Evolutionary conservation across 2,329 filamentous ascomycete species (phyloP).

Genomic region (Iodosphaeria phyllophila): DNA sequence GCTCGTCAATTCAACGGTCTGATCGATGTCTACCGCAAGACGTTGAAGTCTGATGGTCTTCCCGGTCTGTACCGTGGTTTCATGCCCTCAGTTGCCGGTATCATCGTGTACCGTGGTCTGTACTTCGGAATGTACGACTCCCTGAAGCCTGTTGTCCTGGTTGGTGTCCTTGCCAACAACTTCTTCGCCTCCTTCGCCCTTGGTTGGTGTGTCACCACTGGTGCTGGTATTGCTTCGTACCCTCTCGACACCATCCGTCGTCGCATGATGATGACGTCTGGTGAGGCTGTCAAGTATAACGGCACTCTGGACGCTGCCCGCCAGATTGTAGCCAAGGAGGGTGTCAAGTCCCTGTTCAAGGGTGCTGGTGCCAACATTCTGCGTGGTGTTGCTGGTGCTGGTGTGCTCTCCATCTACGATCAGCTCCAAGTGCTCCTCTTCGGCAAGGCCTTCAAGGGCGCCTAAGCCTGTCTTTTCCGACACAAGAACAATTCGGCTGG

Average conservation of each 20-base stretch:
- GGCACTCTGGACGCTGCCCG: constrained; percentile 84
- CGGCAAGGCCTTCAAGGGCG: constrained; percentile 95
- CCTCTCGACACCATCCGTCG: constrained; percentile 99
- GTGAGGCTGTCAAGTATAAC: constrained; percentile 99
- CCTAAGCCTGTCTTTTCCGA: too few species aligned
- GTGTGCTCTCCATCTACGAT: constrained; percentile 99
- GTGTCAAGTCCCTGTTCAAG: constrained; percentile 99
- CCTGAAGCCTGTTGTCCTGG: constrained; percentile 95
- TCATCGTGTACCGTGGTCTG: constrained; percentile 99
- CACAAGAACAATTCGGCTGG: too few species aligned
- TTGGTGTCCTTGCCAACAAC: constrained; percentile 84
- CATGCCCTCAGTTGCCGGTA: constrained; percentile 97
- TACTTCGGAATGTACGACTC: constrained; percentile 99
- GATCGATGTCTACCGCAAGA: constrained; percentile 99
- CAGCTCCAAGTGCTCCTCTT: constrained; percentile 98
- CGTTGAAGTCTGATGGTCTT: constrained; percentile 94
- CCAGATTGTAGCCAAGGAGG: constrained; percentile 96
- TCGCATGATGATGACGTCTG: constrained; percentile 99
- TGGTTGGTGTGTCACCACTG: constrained; percentile 98
- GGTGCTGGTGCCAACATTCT: constrained; percentile 99
- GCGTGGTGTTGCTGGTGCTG: constrained; percentile 99
- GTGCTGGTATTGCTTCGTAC: constrained; percentile 99
- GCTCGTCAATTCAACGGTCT: constrained; percentile 99
- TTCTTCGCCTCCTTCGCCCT: constrained; percentile 99
- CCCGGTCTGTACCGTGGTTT: constrained; percentile 99